These are phyloP conservation scores for Pythium myriotylum DNA, from an alignment of 352 stramenopile species.

Conservation along the genomic window DNA sequence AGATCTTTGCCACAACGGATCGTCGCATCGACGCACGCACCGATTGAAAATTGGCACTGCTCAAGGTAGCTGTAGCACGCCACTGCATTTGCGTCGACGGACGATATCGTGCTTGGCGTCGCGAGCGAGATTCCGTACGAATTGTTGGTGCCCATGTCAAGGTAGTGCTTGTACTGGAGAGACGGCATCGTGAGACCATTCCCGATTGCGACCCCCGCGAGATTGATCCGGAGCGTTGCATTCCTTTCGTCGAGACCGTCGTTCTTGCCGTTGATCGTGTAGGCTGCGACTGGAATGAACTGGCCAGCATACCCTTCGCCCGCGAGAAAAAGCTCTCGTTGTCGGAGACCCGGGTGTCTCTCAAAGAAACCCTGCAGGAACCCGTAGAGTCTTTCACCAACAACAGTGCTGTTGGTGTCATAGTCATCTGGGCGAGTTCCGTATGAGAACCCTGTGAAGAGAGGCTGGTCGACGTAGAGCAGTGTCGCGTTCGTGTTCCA, in stretches of 20 bases:
- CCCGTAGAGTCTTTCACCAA: conserved; percentile 69
- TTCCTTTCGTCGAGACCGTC: neutral
- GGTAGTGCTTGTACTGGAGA: conserved; percentile 26
- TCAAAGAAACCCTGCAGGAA: conserved; percentile 75
- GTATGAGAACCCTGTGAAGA: conserved; percentile 69
- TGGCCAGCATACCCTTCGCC: conserved; percentile 74
- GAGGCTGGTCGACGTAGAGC: conserved; percentile 76
- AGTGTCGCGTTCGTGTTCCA: conserved; percentile 74
- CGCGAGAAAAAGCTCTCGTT: conserved; percentile 59
- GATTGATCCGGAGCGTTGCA: conserved; percentile 31
- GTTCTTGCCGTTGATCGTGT: conserved; percentile 40
- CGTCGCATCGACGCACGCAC: conserved; percentile 34
- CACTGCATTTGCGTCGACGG: conserved; percentile 9
- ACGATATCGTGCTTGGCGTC: conserved; percentile 10
- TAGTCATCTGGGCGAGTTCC: conserved; percentile 35
- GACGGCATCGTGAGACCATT: conserved; percentile 51
- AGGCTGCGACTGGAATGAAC: conserved; percentile 62
- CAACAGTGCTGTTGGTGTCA: conserved; percentile 51
- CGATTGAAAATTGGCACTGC: conserved; percentile 20
- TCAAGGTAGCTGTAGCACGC: conserved; percentile 26
- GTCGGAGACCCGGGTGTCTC: conserved; percentile 47
- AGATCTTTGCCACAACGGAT: conserved; percentile 38
- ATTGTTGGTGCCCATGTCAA: conserved; percentile 35
- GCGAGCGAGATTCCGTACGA: conserved; percentile 32
- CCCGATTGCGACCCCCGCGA: conserved; percentile 59